Percentiles rank a stretch among this genome's conserved stretches.
These are phyloP conservation scores for Irpex lacteus DNA, from an alignment of 1,284 basidiomycete species.

Conservation along the genomic window DNA sequence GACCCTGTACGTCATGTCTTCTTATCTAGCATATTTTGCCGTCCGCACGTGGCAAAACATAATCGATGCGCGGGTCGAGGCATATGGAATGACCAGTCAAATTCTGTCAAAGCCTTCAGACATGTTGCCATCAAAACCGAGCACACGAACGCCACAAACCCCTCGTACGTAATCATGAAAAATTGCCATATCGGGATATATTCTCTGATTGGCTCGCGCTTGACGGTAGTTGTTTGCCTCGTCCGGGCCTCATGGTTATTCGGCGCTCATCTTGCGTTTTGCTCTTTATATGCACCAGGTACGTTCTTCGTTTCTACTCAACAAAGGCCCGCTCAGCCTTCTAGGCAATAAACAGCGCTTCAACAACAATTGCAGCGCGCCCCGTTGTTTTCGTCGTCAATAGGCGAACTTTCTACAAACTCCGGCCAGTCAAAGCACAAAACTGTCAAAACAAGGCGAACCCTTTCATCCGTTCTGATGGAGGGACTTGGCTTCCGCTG, in stretches of 20 bases:
- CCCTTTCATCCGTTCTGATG: background rate
- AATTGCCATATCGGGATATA: background rate
- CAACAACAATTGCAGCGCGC: too few relatives aligned
- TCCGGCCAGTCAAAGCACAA: too few relatives aligned
- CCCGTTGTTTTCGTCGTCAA: background rate
- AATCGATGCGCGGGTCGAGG: too few relatives aligned
- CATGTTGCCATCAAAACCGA: background rate
- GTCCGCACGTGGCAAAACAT: too few relatives aligned
- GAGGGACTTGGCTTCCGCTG: background rate
- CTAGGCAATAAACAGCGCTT: background rate
- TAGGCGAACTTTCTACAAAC: background rate
- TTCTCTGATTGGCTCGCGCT: background rate
- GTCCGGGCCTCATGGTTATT: background rate
- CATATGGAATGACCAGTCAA: too few relatives aligned
- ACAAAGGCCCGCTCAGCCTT: background rate
- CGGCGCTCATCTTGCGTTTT: background rate
- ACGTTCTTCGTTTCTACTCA: background rate
- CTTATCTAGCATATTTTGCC: too few relatives aligned
- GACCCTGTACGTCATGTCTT: too few relatives aligned
- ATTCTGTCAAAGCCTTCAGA: too few relatives aligned
- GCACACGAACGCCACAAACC: background rate
- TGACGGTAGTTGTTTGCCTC: background rate
- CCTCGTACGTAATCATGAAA: background rate
- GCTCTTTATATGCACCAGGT: background rate
- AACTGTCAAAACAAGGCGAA: background rate